Evolutionary conservation across 2,329 filamentous ascomycete genomes (phyloP).

Genomic region (Aspergillus udagawae): DNA sequence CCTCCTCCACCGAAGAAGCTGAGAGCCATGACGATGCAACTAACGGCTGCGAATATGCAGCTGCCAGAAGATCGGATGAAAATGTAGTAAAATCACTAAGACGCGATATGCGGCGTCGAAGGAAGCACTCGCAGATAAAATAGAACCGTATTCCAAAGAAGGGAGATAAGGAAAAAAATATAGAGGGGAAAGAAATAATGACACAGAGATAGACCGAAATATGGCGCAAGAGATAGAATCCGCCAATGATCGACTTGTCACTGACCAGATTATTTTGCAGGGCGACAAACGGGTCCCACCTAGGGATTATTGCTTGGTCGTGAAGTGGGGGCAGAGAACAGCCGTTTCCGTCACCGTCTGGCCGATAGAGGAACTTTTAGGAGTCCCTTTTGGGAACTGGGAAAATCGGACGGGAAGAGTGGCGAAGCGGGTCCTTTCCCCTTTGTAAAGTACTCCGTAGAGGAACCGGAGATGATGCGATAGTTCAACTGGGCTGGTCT

Average conservation of each 20-base stretch:
- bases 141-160: slow-evolving; percentile 1
- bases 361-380: slow-evolving; percentile 1
- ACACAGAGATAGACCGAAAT: slow-evolving; percentile 16
- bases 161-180: slow-evolving; percentile 12
- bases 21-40: slow-evolving; percentile 37
- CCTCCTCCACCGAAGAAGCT: slow-evolving; percentile 43
- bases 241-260: slow-evolving; percentile 28
- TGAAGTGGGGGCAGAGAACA: slow-evolving; percentile 10
- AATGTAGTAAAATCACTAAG: not conserved
- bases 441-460: not conserved
- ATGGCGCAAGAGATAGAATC: slow-evolving; percentile 11
- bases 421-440: slow-evolving; percentile 12
- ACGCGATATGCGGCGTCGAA: not conserved
- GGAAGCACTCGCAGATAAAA: not conserved
- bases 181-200: slow-evolving; percentile 13
- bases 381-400: not conserved
- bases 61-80: slow-evolving; percentile 10
- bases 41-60: slow-evolving; percentile 19
- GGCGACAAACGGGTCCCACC: slow-evolving; percentile 38
- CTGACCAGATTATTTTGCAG: slow-evolving; percentile 41
- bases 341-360: slow-evolving; percentile 27
- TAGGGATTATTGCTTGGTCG: slow-evolving; percentile 7
- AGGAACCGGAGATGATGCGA: slow-evolving; percentile 12
- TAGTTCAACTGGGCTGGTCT: slow-evolving; percentile 4
- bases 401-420: slow-evolving; percentile 8